Conservation (phyloP, 805 yeast genomes). For the Yarrowia alimentaria region DNA sequence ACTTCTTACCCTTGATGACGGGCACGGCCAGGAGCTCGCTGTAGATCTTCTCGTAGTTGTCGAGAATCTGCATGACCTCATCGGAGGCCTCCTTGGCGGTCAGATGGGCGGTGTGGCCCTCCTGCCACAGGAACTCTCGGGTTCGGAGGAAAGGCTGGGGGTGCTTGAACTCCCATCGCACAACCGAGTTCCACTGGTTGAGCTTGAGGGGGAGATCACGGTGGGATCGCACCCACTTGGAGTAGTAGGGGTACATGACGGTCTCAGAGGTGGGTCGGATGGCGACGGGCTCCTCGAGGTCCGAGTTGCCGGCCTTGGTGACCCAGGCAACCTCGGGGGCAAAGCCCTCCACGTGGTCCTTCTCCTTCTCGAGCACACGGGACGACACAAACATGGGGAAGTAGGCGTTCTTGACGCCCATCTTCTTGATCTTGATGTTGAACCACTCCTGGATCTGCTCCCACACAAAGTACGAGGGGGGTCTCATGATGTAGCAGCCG, state of each 20-base stretch:
- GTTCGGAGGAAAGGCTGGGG: conserved; percentile 99
- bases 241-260: conserved; percentile 98
- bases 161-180: conserved; percentile 99
- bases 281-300: conserved; percentile 96
- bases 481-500: conserved; percentile 97
- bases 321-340: conserved; percentile 99
- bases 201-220: conserved; percentile 94
- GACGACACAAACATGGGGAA: conserved; percentile 98
- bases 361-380: conserved; percentile 91
- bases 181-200: conserved; percentile 99
- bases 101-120: conserved; percentile 98
- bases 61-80: conserved; percentile 85
- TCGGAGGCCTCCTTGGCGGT: conserved; percentile 73
- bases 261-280: conserved; percentile 99
- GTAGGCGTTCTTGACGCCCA: conserved; percentile 93
- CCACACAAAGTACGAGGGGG: conserved; percentile 93
- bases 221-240: conserved; percentile 98
- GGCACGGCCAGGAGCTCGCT: conserved; percentile 96
- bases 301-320: conserved; percentile 90
- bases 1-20: conserved; percentile 89
- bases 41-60: conserved; percentile 79
- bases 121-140: conserved; percentile 99
- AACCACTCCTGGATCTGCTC: conserved; percentile 89
- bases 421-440: conserved; percentile 70
- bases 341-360: conserved; percentile 97